These are phyloP conservation scores for Yamadazyma paraphyllophila DNA, from an alignment of 805 yeast species.

Conservation along the genomic window DNA sequence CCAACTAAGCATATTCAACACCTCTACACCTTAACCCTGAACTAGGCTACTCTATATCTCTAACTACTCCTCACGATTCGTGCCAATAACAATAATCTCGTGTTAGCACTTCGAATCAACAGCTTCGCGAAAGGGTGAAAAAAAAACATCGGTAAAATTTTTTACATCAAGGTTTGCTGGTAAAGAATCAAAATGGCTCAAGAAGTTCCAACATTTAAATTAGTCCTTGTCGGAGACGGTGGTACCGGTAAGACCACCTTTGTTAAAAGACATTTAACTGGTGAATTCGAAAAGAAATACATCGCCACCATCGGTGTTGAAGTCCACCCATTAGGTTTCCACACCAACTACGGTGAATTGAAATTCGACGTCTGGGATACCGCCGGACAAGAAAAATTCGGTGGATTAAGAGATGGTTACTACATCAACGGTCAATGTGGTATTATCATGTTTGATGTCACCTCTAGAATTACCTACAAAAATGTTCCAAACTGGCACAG, in stretches of 20 bases:
- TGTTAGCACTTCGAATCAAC: not conserved
- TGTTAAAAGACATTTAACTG: conserved; percentile 98
- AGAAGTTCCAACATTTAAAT: conserved; percentile 94
- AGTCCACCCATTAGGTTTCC: conserved; percentile 97
- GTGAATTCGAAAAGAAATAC: conserved; percentile 98
- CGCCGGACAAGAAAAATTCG: conserved; percentile 99
- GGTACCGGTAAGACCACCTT: conserved; percentile 99
- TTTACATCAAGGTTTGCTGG: not conserved
- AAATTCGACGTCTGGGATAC: conserved; percentile 99
- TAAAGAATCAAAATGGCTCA: conserved; percentile 47
- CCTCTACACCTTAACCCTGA: no score
- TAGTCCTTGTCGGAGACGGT: conserved; percentile 99
- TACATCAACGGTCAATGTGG: conserved; percentile 99
- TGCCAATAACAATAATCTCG: not conserved
- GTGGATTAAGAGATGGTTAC: conserved; percentile 99
- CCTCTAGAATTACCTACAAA: conserved; percentile 98
- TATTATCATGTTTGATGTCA: conserved; percentile 99
- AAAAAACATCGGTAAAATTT: conserved; percentile 2
- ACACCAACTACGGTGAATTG: conserved; percentile 98
- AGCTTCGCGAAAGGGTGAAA: conserved; percentile 2
- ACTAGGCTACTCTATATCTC: no score
- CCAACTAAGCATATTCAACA: not conserved
- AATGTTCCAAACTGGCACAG: conserved; percentile 99
- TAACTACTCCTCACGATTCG: not conserved
- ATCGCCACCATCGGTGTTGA: conserved; percentile 99